Base-by-base conservation (phyloP, 148 eudicot species). In the Rhododendron molle region DNA sequence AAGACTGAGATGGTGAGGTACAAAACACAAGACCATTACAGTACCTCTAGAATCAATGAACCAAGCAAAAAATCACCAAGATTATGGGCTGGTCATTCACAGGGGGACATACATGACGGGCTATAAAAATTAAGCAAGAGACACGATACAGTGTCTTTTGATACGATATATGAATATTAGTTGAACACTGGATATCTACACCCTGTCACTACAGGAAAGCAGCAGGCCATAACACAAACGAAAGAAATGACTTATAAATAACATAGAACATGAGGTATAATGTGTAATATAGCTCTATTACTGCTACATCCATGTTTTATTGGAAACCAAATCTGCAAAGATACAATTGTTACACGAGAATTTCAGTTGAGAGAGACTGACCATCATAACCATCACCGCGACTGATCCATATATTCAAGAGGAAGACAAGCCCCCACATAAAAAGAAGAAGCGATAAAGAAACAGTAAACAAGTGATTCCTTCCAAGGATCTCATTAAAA, bases 391-490 rank as follows among this genome's bases (percentile, higher is more conserved):
- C 92, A 90, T 93, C 90, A 40, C 99, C 92, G 76, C 86, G 92
- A 82, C 98, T 89, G 78, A 92, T 93, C 98, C 96, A 94, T 88
- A 88, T 80, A 87, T 90, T 95, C 71, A 94, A 46, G 36, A 95
- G 90, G 88, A 94, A 95, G 81, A 94, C 83, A 82, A 95, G 90
- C 13, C 94, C 96, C 99, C 98, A 96, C 14, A 95, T 80, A 83
- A 92, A 60, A 84, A 94, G 78, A 74, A 90, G 90, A 21, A 94
- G 85, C 49, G 98, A 92, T 38, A 97, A 74, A 72, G 99, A 97
- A 86, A 92, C 88, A 73, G 91, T 93, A 85, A 87, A 94, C 85
- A 93, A 88, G 58, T 84, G 90, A 69, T 72, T 91, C 87, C 91
- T 88, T 36, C 94, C 93, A 82, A 49, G 76, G 52, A 90, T 85